Evolutionary conservation across 202 grass and related monocot species (phyloP), one percentile per base, ranked within the genome.

Genomic region (Sporobolus alterniflorus): DNA sequence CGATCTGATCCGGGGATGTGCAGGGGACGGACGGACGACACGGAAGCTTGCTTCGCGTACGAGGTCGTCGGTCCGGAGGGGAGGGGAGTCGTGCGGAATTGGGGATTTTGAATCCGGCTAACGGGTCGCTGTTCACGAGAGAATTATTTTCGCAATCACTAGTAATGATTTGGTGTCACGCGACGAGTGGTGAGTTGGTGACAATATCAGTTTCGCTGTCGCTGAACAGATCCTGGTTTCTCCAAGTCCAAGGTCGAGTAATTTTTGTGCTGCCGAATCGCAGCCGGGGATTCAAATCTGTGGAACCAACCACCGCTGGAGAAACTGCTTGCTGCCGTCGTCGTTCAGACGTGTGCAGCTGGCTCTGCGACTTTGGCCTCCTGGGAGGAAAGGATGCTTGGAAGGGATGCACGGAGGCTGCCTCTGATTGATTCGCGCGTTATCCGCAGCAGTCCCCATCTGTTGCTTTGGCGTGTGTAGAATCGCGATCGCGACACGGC

Each of bases 381-480:
- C 66, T 2, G 33, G 28, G 46, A 46, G 65, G 17, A 33, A 50
- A 12, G 66, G 83, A 90, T 82, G 88, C 83, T 90, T 82, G 25
- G 20, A 67, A 78, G 65, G 46, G 55, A 71, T 15, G 77, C 75
- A 51, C 33, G 56, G n/a, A 48, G 54, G 13, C 56, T 11, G 14
- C 4, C 24, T 29, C 51, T 31, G 76, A 85, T 89, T 75, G 51
- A 9, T 51, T 14, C 75, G 74, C 63, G 33, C 31, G 32, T 52
- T 75, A 66, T 86, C 67, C 36, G 32, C 22, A 48, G 36, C 54
- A 39, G 36, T 7, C 36, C 36, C 6, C 10, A 15, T 17, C 20
- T 13, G 5, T 83, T 79, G 74, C 81, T 79, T 85, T 89, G 77
- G 88, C 88, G 83, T 90, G 88, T 73, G 67, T 67, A 77, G 82